Evolutionary conservation across 179 eudicot genomes (phyloP).

Genomic region (Camellia oleifera): DNA sequence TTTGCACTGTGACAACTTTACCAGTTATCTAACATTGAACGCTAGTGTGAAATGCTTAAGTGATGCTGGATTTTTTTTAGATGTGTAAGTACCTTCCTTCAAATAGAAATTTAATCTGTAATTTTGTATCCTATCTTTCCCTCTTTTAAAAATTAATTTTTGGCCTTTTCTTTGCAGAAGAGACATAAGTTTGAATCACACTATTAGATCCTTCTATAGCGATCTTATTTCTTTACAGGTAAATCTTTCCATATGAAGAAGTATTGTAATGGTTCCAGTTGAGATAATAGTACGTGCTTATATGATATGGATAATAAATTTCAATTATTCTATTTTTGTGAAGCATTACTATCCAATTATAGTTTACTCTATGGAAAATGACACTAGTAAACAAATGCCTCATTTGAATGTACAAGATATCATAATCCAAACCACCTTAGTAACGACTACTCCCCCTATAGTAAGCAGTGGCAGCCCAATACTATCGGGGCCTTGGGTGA

Average conservation of each 20-base stretch:
- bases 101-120: too few relatives aligned
- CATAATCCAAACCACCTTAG: background rate
- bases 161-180: conserved; percentile 42
- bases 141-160: conserved; percentile 13
- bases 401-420: background rate
- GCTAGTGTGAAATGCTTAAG: conserved; percentile 82
- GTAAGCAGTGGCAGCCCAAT: too few relatives aligned
- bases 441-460: too few relatives aligned
- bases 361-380: background rate
- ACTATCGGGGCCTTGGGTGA: too few relatives aligned
- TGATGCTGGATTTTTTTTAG: conserved; percentile 93
- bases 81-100: conserved; percentile 41
- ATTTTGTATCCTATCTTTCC: too few relatives aligned
- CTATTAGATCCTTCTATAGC: conserved; percentile 52
- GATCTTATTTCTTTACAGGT: conserved; percentile 73
- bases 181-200: conserved; percentile 53
- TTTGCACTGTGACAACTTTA: conserved; percentile 78
- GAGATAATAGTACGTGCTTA: background rate
- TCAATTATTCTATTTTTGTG: background rate
- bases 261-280: background rate
- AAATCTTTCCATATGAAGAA: conserved; percentile 11
- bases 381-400: background rate
- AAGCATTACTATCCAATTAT: background rate
- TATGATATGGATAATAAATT: background rate
- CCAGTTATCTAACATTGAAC: conserved; percentile 61